Conservation (phyloP, 192 early-diverging fungal genomes). For the Fimicolochytrium jonesii region DNA sequence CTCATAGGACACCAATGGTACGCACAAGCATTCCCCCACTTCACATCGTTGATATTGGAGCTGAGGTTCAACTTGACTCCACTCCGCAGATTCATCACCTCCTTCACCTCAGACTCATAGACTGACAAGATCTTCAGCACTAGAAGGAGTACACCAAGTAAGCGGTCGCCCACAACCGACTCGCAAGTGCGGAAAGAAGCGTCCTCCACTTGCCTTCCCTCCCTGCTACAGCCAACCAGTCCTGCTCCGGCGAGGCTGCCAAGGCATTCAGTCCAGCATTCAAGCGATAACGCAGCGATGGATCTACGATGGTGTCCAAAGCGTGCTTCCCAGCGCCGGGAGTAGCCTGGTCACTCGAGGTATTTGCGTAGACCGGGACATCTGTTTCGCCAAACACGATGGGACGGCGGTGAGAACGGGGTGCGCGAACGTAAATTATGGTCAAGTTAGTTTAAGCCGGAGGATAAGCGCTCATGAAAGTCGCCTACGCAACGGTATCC, state of each 20-base stretch:
- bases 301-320: background rate
- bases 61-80: slow-evolving; percentile 51
- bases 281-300: slow-evolving; percentile 11
- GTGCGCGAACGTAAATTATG: too few species aligned
- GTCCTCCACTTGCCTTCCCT: slow-evolving; percentile 52
- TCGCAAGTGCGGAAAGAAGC: background rate
- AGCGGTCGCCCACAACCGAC: background rate
- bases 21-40: slow-evolving; percentile 67
- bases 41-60: slow-evolving; percentile 67
- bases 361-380: too few species aligned
- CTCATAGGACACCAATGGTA: background rate
- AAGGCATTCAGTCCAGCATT: slow-evolving; percentile 42
- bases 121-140: slow-evolving; percentile 68
- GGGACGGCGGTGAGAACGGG: too few species aligned
- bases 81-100: slow-evolving; percentile 62
- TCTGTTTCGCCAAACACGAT: too few species aligned
- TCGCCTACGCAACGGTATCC: too few species aligned
- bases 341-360: too few species aligned
- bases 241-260: slow-evolving; percentile 56
- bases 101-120: slow-evolving; percentile 47
- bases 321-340: too few species aligned
- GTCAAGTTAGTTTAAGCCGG: too few species aligned
- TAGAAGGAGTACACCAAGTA: too few species aligned
- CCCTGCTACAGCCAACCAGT: slow-evolving; percentile 60
- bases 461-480: too few species aligned